phyloP scores from a whole-genome alignment of 352 stramenopile genomes.

The Globisporangium nunn region DNA sequence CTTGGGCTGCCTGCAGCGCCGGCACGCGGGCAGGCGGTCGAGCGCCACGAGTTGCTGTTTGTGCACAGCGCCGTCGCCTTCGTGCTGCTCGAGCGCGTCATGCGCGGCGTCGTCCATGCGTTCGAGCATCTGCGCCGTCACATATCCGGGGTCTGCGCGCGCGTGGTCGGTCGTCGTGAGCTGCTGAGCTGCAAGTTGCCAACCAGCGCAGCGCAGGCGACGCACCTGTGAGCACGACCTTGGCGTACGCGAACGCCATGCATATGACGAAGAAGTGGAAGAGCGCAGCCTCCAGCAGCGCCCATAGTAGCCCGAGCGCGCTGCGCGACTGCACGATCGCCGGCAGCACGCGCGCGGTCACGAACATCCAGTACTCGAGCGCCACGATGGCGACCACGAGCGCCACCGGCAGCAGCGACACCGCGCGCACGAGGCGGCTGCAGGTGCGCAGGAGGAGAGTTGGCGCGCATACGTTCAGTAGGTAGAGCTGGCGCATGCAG shows the following conservation, averaged over 20 bases:
- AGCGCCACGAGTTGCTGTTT: neutral
- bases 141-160: slow-evolving; percentile 65
- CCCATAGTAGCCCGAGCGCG: slow-evolving; percentile 12
- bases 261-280: slow-evolving; percentile 61
- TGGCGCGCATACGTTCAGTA: too few relatives aligned
- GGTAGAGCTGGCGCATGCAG: too few relatives aligned
- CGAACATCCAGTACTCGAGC: slow-evolving; percentile 69
- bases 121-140: slow-evolving; percentile 56
- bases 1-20: slow-evolving; percentile 63
- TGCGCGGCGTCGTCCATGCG: slow-evolving; percentile 53
- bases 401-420: slow-evolving; percentile 54
- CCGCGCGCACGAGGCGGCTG: slow-evolving; percentile 53
- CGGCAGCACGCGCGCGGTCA: slow-evolving; percentile 42
- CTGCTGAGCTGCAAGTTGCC: too few relatives aligned
- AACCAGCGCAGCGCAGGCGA: neutral
- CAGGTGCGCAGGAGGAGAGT: too few relatives aligned
- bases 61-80: neutral
- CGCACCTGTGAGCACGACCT: slow-evolving; percentile 69
- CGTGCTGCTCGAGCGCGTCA: slow-evolving; percentile 46
- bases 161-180: too few relatives aligned
- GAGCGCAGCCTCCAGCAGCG: slow-evolving; percentile 28
- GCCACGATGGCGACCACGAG: slow-evolving; percentile 50
- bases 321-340: slow-evolving; percentile 12
- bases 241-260: slow-evolving; percentile 54
- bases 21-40: slow-evolving; percentile 28